Evolutionary conservation across 768 basidiomycete species (phyloP).

Genomic region (Hydnomerulius pinastri): DNA sequence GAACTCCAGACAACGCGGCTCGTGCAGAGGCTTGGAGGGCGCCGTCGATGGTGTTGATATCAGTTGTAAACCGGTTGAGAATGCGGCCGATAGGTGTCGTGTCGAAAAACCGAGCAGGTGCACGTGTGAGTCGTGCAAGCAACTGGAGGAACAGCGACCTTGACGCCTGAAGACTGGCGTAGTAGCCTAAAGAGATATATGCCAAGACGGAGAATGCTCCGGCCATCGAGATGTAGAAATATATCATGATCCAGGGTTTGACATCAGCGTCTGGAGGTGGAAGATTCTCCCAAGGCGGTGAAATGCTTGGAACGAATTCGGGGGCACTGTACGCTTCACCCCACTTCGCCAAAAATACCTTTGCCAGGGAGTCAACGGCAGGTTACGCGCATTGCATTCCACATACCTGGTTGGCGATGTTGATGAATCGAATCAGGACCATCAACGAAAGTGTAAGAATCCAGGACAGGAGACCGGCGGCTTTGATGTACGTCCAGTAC

Average conservation of each 20-base stretch:
- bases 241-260: constrained; percentile 65
- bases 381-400: constrained; percentile 1
- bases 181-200: constrained; percentile 65
- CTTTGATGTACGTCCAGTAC: constrained; percentile 63
- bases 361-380: constrained; percentile 21
- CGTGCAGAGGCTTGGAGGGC: constrained; percentile 58
- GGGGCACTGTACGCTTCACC: constrained; percentile 56
- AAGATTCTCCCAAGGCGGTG: constrained; percentile 48
- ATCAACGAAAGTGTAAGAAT: constrained; percentile 51
- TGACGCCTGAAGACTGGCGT: constrained; percentile 67
- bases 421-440: constrained; percentile 55
- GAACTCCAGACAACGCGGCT: constrained; percentile 53
- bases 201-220: constrained; percentile 55
- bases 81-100: constrained; percentile 76
- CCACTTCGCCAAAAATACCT: constrained; percentile 70
- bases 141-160: constrained; percentile 58
- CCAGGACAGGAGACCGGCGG: constrained; percentile 61
- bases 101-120: constrained; percentile 73
- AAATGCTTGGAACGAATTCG: constrained; percentile 10
- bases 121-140: constrained; percentile 55
- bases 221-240: constrained; percentile 60
- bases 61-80: constrained; percentile 76
- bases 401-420: constrained; percentile 58
- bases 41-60: constrained; percentile 75
- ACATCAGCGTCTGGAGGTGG: constrained; percentile 63